These are phyloP conservation scores for Pythium sukuiense DNA, from an alignment of 352 stramenopile species.

Conservation along the genomic window DNA sequence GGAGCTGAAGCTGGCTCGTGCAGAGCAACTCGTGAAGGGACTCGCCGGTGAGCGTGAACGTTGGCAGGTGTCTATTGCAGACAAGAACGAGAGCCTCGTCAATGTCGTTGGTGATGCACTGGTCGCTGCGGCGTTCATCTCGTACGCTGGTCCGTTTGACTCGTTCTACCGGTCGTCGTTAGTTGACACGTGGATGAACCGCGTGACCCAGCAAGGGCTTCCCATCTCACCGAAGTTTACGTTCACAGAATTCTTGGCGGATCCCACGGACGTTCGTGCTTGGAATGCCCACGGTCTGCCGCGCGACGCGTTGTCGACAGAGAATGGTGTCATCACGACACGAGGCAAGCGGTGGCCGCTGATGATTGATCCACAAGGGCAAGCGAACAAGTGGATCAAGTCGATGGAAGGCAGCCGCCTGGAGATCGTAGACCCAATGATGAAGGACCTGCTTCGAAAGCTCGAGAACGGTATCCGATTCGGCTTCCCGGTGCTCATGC, in stretches of 20 bases:
- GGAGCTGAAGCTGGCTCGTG: conserved; percentile 91
- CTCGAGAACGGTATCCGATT: conserved; percentile 95
- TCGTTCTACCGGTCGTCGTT: conserved; percentile 87
- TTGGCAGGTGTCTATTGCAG: conserved; percentile 91
- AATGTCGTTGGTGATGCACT: conserved; percentile 93
- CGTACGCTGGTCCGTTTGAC: conserved; percentile 95
- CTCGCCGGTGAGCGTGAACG: conserved; percentile 93
- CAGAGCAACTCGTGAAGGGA: conserved; percentile 93
- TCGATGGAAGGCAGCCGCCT: conserved; percentile 89
- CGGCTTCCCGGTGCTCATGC: conserved; percentile 91
- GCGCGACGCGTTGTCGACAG: conserved; percentile 91
- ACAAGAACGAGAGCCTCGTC: conserved; percentile 86
- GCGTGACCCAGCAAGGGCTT: conserved; percentile 80
- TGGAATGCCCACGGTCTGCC: conserved; percentile 96
- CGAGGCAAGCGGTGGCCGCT: conserved; percentile 93
- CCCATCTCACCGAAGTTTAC: conserved; percentile 88
- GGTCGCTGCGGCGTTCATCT: conserved; percentile 93
- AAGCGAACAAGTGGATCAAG: conserved; percentile 97
- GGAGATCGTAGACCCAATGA: conserved; percentile 94
- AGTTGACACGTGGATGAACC: conserved; percentile 89
- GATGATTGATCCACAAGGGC: conserved; percentile 96
- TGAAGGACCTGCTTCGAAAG: conserved; percentile 93
- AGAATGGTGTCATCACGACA: conserved; percentile 96
- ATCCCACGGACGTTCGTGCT: conserved; percentile 91
- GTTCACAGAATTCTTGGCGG: conserved; percentile 92